These are phyloP conservation scores for Sanguinoderma infundibulare DNA, from an alignment of 1,284 basidiomycete genomes.

Conservation along the genomic window DNA sequence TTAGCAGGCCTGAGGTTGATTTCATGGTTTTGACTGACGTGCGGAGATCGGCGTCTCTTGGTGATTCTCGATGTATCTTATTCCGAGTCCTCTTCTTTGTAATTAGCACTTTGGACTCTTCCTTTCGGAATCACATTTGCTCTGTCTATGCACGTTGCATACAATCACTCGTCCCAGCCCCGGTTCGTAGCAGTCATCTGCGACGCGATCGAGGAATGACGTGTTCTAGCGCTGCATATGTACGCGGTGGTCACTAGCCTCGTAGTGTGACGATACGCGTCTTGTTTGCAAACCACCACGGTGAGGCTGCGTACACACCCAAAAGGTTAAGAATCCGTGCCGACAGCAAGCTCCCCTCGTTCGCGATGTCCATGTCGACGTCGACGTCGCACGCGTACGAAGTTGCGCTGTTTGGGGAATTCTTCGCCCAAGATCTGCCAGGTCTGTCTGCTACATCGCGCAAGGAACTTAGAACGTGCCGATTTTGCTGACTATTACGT, in stretches of 20 bases:
- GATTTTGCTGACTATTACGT: too few relatives aligned
- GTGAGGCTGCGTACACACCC: too few relatives aligned
- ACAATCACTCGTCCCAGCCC: neutral
- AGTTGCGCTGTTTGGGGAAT: conserved; percentile 79
- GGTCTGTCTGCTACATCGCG: conserved; percentile 15
- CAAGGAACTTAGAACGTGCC: neutral
- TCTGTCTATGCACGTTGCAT: neutral
- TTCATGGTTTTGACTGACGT: conserved; percentile 5
- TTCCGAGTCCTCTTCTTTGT: conserved; percentile 17
- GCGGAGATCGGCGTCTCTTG: neutral
- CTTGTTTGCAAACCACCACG: neutral
- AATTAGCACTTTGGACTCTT: conserved; percentile 1
- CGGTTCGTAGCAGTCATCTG: neutral
- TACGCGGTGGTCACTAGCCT: neutral
- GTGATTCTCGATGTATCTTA: conserved; percentile 9
- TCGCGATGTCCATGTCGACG: conserved; percentile 17
- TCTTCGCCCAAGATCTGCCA: conserved; percentile 47
- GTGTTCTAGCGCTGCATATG: neutral
- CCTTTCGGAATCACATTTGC: neutral
- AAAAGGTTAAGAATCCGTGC: too few relatives aligned
- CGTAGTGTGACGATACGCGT: neutral
- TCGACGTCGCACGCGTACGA: conserved; percentile 62
- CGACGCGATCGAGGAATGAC: neutral
- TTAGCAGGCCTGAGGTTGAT: neutral
- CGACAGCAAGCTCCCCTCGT: too few relatives aligned